phyloP scores from a whole-genome alignment of 2,329 filamentous ascomycete species.

The Paecilomyces niveus region DNA sequence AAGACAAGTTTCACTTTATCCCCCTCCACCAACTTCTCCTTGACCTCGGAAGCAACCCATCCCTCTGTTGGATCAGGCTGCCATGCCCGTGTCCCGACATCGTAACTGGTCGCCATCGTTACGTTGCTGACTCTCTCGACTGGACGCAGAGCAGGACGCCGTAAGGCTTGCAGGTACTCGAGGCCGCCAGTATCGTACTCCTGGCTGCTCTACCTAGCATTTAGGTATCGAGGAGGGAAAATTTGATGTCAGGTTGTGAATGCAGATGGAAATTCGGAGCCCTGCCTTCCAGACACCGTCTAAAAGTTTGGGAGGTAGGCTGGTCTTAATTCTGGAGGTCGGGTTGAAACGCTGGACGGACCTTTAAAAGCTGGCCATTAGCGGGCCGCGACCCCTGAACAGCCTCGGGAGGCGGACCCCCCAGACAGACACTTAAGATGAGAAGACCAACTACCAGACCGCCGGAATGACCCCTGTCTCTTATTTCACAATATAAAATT shows the following conservation, averaged over 20 bases:
- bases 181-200: not conserved
- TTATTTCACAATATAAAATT: not conserved
- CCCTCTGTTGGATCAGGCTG: slow-evolving; percentile 93
- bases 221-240: not conserved
- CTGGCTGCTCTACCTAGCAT: not conserved
- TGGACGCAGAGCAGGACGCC: slow-evolving; percentile 7
- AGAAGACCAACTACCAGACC: not conserved
- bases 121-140: slow-evolving; percentile 5
- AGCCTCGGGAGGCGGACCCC: slow-evolving; percentile 16
- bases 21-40: slow-evolving; percentile 74
- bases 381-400: slow-evolving; percentile 24
- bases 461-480: not conserved
- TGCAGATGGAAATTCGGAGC: not conserved
- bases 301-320: not conserved
- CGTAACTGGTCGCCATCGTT: slow-evolving; percentile 84
- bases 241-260: not conserved
- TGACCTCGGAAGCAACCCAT: slow-evolving; percentile 94
- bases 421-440: not conserved
- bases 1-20: slow-evolving; percentile 85
- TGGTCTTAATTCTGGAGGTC: slow-evolving; percentile 2
- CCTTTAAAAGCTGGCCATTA: slow-evolving; percentile 22
- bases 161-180: slow-evolving; percentile 12
- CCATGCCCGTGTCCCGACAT: slow-evolving; percentile 96
- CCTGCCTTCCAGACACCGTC: not conserved
- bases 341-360: slow-evolving; percentile 13